Evolutionary conservation across 805 yeast genomes (phyloP).

Genomic region (Sungouiozyma ichnusensis): DNA sequence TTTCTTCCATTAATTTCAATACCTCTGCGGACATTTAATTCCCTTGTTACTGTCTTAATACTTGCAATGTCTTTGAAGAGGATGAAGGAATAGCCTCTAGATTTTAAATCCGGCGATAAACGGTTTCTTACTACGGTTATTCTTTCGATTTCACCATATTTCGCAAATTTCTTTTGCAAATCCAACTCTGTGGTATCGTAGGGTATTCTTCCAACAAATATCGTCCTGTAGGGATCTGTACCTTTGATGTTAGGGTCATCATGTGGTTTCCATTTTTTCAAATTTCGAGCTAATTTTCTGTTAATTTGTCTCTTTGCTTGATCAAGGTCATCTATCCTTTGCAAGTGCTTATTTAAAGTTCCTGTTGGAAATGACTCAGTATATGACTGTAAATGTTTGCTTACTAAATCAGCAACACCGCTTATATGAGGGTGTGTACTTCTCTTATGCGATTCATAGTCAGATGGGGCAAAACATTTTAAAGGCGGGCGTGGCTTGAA

Average conservation of each 20-base stretch:
- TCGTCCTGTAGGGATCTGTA: slow-evolving; percentile 63
- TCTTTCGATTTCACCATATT: slow-evolving; percentile 62
- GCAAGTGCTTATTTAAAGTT: slow-evolving; percentile 18
- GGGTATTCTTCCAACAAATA: slow-evolving; percentile 66
- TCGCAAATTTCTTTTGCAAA: slow-evolving; percentile 47
- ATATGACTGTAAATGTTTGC: slow-evolving; percentile 22
- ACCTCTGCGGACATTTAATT: slow-evolving; percentile 39
- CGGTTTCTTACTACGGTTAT: slow-evolving; percentile 45
- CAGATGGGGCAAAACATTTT: slow-evolving; percentile 39
- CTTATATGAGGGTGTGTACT: slow-evolving; percentile 35
- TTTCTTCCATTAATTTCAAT: slow-evolving; percentile 41
- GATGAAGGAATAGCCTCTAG: slow-evolving; percentile 79
- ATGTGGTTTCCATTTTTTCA: slow-evolving; percentile 43
- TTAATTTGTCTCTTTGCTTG: slow-evolving; percentile 13
- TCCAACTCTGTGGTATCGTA: slow-evolving; percentile 59
- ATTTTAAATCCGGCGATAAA: slow-evolving; percentile 21
- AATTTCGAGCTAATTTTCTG: slow-evolving; percentile 28
- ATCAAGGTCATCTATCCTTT: slow-evolving; percentile 19
- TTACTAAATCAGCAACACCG: slow-evolving; percentile 33
- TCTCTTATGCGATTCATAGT: slow-evolving; percentile 39
- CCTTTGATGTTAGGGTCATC: slow-evolving; percentile 47
- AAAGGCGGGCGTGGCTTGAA: slow-evolving; percentile 48
- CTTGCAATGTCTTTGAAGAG: slow-evolving; percentile 53
- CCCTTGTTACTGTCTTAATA: slow-evolving; percentile 51
- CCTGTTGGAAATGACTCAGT: slow-evolving; percentile 20